Evolutionary conservation across 2,329 filamentous ascomycete species (phyloP), one percentile per base, ranked within the genome.

Genomic region (Helminthosporium solani): DNA sequence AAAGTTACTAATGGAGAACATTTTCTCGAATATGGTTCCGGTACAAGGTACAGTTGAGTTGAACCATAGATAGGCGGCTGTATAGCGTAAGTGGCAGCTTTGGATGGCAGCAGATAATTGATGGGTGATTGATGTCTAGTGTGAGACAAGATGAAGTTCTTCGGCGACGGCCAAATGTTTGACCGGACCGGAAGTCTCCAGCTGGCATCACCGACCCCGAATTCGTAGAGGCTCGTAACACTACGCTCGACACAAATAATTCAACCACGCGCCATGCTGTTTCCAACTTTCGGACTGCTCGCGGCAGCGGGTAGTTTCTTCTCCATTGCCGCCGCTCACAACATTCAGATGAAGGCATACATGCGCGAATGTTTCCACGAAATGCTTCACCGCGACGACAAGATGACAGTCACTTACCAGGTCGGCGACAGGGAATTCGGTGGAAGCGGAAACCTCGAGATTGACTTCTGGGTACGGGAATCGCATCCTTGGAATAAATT

Each of bases 301-400:
- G 66, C 72, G 38, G 66, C 66, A 45, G 70, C 81, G 58, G 78
- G 79, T 56, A 76, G 76, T 64, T 71, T 88, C 68, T 77, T 84
- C 61, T 80, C 83, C 61, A 79, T 85, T 57, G 79, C 82, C 52
- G 71, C 82, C 57, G 90, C 89, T 61, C 94, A 99, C 82, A 97
- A 95, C 78, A 97, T 99, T 74, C 89, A 94, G 72, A 85, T 99
- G 66, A 86, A 86, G 53, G 87, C 91, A 61, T 90, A 99, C 75
- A 88, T 90, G 67, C 84, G 90, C 74, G 94, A 99, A 78, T 99
- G 94, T 79, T 99, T 97, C 81, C 88, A 96, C 78, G 94, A 99
- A 77, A 74, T 79, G 61, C 84, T 99, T 49, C 92, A 95, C 78
- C 83, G 81, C 70, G 94, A 96, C 73, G 94, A 99, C 78, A 88